Base-by-base conservation (phyloP, 2,329 filamentous ascomycete species). In the Lecanicillium sp. region DNA sequence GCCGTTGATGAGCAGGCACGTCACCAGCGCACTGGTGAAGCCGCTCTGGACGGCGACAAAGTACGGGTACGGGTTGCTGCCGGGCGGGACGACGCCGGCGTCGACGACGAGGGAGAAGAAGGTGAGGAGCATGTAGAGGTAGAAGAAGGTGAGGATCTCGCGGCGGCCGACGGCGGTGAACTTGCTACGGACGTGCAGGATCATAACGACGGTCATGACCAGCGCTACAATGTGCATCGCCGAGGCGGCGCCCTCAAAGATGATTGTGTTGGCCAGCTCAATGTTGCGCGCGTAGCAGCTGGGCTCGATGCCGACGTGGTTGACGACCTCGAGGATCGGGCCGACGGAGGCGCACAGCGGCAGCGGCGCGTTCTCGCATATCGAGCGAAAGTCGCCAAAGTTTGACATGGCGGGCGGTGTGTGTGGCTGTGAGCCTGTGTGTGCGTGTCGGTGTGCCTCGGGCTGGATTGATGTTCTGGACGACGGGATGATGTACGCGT, bases 211-310 rank as follows among this genome's bases (percentile, higher is more conserved):
- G 4, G 88, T 94, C 90, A 98, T 96, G 51, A 81, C 69, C 43
- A 98, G 70, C 12, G 90, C 87, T 41, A 84, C 68, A 49, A 98
- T 97, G 63, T 98, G 92, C 66, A 92, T 86, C 56, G 90, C 88
- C 45, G 86, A 87, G 17, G 88, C 81, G 19, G 89, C 92, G 56
- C 82, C 87, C 65, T 97, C 81, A 60, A 98, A 98, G 56, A 98
- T 98, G 66, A 97, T 90, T 29, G 92, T 98, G 67, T 98, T 98
- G 50, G 89, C 92, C 49, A 97, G 65, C 64, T 96, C 89, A 61
- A 98, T 90, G 54, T 92, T 94, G 43, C 92, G 81, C 43, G 92
- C 86, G 66, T 90, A 97, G 71, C 92, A 98, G 56, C 81, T 78
- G 41, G 92, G 80, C 60, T 95, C 83, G 48, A 96, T 92, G 50